phyloP scores from a whole-genome alignment of 2,329 filamentous ascomycete genomes.

The Pyrenochaeta sp. region DNA sequence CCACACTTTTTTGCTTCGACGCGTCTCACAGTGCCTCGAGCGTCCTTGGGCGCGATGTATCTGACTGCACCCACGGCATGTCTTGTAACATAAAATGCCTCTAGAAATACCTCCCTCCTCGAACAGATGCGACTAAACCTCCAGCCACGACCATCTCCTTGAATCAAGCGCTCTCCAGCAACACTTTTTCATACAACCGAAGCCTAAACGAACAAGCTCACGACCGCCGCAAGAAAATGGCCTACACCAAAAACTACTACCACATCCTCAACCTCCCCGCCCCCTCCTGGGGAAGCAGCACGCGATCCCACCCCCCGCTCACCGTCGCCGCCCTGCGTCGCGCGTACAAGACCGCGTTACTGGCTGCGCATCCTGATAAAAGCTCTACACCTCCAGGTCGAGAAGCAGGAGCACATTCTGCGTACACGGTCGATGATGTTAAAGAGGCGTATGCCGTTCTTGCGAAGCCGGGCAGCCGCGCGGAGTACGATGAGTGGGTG shows the following conservation, averaged over 20 bases:
- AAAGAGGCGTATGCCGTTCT: conserved; percentile 65
- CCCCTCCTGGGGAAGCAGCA: conserved; percentile 10
- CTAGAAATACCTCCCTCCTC: too few relatives aligned
- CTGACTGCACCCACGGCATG: too few relatives aligned
- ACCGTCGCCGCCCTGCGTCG: conserved; percentile 16
- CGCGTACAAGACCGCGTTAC: conserved; percentile 65
- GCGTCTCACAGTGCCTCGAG: background rate
- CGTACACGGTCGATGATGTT: conserved; percentile 64
- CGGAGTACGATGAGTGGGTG: conserved; percentile 50
- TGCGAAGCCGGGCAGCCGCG: conserved; percentile 50
- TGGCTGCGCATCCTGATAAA: conserved; percentile 68
- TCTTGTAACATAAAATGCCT: too few relatives aligned
- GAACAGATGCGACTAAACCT: too few relatives aligned
- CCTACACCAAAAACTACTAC: conserved; percentile 43
- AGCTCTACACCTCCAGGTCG: conserved; percentile 1
- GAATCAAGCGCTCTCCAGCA: too few relatives aligned
- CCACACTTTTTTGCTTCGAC: conserved; percentile 18
- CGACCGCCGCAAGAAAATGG: conserved; percentile 12
- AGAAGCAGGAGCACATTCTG: background rate
- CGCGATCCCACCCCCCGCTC: too few relatives aligned
- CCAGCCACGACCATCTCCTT: too few relatives aligned
- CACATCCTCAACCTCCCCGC: conserved; percentile 28
- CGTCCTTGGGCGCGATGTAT: too few relatives aligned
- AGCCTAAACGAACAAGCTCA: background rate
- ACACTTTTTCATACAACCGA: conserved; percentile 13